These are phyloP conservation scores for Sporothrix mexicana DNA, from an alignment of 2,329 filamentous ascomycete species.

Conservation along the genomic window DNA sequence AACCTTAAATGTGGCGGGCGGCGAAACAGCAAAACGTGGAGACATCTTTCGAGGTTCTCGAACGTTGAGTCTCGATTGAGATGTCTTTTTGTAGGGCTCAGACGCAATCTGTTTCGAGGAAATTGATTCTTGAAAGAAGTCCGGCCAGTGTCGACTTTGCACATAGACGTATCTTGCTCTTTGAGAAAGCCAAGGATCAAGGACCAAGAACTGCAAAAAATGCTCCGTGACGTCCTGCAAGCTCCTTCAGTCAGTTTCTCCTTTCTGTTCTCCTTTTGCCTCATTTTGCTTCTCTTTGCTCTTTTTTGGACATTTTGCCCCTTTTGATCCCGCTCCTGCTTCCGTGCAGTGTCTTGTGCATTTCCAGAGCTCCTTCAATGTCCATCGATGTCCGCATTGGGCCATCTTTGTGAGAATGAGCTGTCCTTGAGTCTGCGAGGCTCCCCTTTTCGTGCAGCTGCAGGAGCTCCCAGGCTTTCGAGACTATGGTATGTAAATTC, in stretches of 20 bases:
- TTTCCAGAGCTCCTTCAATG: neutral
- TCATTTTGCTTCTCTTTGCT: neutral
- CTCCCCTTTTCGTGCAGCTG: constrained; percentile 20
- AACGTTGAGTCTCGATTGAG: neutral
- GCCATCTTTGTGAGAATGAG: neutral
- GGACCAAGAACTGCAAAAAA: too few species aligned
- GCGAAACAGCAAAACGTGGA: neutral
- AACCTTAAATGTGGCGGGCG: neutral
- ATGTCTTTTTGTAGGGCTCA: too few species aligned
- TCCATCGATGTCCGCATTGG: neutral
- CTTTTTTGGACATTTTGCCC: too few species aligned
- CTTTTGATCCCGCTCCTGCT: neutral
- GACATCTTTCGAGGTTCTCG: neutral
- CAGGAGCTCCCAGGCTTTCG: neutral
- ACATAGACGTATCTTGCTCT: too few species aligned
- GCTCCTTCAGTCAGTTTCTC: too few species aligned
- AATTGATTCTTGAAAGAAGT: neutral
- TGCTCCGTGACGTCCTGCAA: too few species aligned
- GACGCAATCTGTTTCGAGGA: neutral
- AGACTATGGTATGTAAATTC: too few species aligned
- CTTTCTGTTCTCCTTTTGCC: too few species aligned
- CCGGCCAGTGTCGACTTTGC: too few species aligned
- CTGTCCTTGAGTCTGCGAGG: neutral
- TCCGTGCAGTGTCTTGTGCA: neutral
- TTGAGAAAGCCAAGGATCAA: too few species aligned